Evolutionary conservation across 306 rosid species (phyloP), one percentile per base, ranked within the genome.

Genomic region (Notholithocarpus densiflorus): DNA sequence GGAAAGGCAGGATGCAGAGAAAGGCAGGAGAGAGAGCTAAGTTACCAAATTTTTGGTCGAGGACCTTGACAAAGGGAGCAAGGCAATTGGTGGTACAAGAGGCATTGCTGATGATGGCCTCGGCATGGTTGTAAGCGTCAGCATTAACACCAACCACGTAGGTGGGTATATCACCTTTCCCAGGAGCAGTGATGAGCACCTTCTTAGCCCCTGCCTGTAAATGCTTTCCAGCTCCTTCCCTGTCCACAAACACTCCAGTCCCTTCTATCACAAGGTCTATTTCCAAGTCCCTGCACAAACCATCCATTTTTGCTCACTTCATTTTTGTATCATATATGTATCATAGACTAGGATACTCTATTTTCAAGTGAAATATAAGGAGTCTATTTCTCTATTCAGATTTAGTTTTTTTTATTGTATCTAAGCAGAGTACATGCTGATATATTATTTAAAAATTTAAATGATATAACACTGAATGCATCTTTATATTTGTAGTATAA

Each of bases 41-140:
- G 75, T 88, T 88, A 90, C 95, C 96, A 29, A 92, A 92, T 84
- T 95, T 95, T 89, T 92, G 92, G 75, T 95, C 98, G 3, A 95
- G 95, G 76, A 95, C 98, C 88, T 95, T 95, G 86, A 95, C 98
- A 59, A 95, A 95, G 57, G 98, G 98, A 79, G 98, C 98, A 71
- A 95, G 98, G 87, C 98, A 95, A 85, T 95, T 95, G 81, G 98
- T 95, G 84, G 98, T 95, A 90, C 98, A 95, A 85, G 98, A 95
- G 70, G 98, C 98, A 78, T 95, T 95, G 92, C 98, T 95, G 84
- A 95, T 95, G 86, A 95, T 93, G 74, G 88, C 62, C 21, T 95
- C 99, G 5, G 81, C 89, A 2, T 61, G 93, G 68, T 3, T 88
- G 91, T 95, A 95, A 54, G 75, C 87, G 24, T 87, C 92, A 6